A percentile compares a stretch with the other conserved stretches of the same genome.
phyloP scores from a whole-genome alignment of 2,329 filamentous ascomycete genomes.

The Fusarium sp. region DNA sequence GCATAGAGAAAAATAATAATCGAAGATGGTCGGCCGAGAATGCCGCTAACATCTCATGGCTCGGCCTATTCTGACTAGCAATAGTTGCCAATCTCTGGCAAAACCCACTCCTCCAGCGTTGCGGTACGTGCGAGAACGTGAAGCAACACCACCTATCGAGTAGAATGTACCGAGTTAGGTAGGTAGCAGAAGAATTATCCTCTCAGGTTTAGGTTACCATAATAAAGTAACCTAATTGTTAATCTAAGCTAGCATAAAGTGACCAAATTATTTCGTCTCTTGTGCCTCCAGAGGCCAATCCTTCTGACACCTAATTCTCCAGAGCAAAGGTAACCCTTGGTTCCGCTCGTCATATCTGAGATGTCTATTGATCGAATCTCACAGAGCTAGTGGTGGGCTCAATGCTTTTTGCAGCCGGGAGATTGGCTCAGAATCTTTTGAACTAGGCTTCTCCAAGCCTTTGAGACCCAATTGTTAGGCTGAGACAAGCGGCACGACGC shows the following conservation, averaged over 20 bases:
- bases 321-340: background rate
- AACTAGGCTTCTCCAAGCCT: constrained; percentile 39
- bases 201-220: too few species aligned
- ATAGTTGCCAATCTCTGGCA: constrained; percentile 35
- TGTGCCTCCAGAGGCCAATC: too few species aligned
- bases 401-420: constrained; percentile 19
- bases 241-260: too few species aligned
- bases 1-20: constrained; percentile 21
- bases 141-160: background rate
- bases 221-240: too few species aligned
- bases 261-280: too few species aligned
- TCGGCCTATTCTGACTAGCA: constrained; percentile 36
- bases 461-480: constrained; percentile 41
- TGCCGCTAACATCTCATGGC: constrained; percentile 41
- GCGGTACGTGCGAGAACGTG: constrained; percentile 10
- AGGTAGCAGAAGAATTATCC: too few species aligned
- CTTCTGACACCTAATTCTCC: background rate
- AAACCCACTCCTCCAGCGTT: constrained; percentile 34
- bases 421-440: constrained; percentile 36
- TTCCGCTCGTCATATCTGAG: constrained; percentile 6
- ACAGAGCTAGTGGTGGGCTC: constrained; percentile 12
- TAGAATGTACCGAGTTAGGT: background rate
- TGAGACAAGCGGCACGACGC: constrained; percentile 44
- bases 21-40: constrained; percentile 18
- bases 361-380: constrained; percentile 16